Base-by-base conservation (phyloP, 768 basidiomycete genomes). In the Kwoniella sp. region DNA sequence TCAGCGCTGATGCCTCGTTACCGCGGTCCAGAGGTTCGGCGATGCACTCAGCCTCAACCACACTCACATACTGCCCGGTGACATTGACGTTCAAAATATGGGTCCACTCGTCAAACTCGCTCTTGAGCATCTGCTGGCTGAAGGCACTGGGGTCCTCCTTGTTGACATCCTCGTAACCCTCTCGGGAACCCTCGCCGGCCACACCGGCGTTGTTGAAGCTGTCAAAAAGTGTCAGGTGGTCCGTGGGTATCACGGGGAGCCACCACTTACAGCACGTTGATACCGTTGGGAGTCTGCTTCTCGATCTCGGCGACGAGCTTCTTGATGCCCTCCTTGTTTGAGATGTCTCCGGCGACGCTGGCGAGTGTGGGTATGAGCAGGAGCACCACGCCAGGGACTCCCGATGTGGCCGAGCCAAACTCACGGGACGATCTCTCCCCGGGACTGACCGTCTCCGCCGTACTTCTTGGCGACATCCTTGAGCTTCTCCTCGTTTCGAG, bases 171-270 rank as follows among this genome's bases (percentile, higher is more conserved):
- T 63, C 62, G 38, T 60, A 69, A 3, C 64, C 67, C 39, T 63
- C 57, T 28, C 67, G 46, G 11, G 57, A 61, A 8, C 62, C 63
- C 46, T 69, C 67, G 20, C 67, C 67, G n/a, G 67, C 67, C 22
- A 69, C 50, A 46, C 67, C 67, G n/a, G 67, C 61, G 53, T 69
- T 69, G 50, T 69, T 69, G 57, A 63, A 40, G 11, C 67, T 69
- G 23, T 11, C 29, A 11, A 15, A 51, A 25, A 5, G 26, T 3
- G n/a, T 33, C 17, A 33, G 20, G 20, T 9, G 26, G 34, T 46
- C 27, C 19, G 29, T n/a, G 32, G 11, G 45, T n/a, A 28, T 36
- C n/a, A 11, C 38, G 23, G 31, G n/a, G n/a, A n/a, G 19, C 28
- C 17, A 5, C 6, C 9, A 56, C 61, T 45, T 31, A 69, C 67